Percentiles rank a stretch among this genome's conserved stretches.
Conservation (phyloP, 2,329 filamentous ascomycete genomes). For the Xylaria sp. region DNA sequence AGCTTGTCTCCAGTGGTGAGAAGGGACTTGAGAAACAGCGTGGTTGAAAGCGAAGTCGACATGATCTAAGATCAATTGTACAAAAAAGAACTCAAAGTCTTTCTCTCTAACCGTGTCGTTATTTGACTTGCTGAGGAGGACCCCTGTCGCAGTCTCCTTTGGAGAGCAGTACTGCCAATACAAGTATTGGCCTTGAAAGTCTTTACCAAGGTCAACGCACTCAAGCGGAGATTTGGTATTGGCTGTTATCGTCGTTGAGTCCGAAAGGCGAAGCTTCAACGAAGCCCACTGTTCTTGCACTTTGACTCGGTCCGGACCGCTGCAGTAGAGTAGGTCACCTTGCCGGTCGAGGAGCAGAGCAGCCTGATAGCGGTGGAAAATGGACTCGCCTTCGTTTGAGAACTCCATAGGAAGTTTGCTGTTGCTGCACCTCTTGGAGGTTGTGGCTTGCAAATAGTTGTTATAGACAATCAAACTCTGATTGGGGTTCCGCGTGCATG, state of each 20-base stretch:
- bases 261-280: constrained; percentile 1
- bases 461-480: neutral
- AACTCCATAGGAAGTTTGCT: constrained; percentile 12
- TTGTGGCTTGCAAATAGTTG: neutral
- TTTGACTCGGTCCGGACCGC: constrained; percentile 5
- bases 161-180: constrained; percentile 5
- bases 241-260: neutral
- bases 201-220: neutral
- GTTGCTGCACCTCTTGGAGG: neutral
- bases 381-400: constrained; percentile 15
- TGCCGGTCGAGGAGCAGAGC: constrained; percentile 3
- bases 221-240: no score
- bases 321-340: constrained; percentile 13
- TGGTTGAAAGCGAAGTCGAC: constrained; percentile 8
- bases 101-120: neutral
- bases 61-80: constrained; percentile 12
- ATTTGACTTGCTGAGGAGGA: constrained; percentile 3
- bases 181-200: constrained; percentile 6
- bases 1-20: neutral
- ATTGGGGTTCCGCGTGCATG: no score
- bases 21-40: neutral
- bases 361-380: constrained; percentile 20
- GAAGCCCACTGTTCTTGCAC: constrained; percentile 10
- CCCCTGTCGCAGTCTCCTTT: constrained; percentile 4
- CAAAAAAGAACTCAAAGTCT: constrained; percentile 20